phyloP scores from a whole-genome alignment of 257 asterid species.

The Nicotiana undulata region DNA sequence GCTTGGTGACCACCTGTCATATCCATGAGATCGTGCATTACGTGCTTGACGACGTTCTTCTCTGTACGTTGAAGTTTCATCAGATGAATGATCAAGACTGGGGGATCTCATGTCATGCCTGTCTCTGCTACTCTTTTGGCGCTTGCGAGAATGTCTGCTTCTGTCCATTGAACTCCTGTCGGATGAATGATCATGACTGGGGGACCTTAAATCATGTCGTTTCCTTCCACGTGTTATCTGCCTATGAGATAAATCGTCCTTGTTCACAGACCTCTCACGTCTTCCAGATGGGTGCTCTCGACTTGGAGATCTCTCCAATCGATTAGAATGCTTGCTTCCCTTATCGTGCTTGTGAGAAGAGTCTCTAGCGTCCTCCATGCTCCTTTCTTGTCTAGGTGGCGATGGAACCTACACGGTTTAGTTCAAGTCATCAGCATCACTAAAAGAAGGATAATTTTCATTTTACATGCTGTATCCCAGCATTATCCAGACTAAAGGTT shows the following conservation, averaged over 20 bases:
- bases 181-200: slow-evolving; percentile 26
- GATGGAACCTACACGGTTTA: slow-evolving; percentile 45
- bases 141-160: slow-evolving; percentile 21
- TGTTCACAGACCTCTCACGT: slow-evolving; percentile 23
- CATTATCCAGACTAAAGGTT: background rate
- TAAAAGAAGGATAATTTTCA: background rate
- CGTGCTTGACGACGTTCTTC: background rate
- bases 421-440: background rate
- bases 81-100: slow-evolving; percentile 12
- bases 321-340: slow-evolving; percentile 15
- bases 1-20: slow-evolving; percentile 9
- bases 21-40: background rate
- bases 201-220: slow-evolving; percentile 25
- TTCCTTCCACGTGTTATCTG: slow-evolving; percentile 22
- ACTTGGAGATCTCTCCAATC: slow-evolving; percentile 35
- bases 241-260: slow-evolving; percentile 22
- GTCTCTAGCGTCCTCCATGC: slow-evolving; percentile 28
- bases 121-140: slow-evolving; percentile 14
- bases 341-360: slow-evolving; percentile 28
- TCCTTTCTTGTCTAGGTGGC: slow-evolving; percentile 68
- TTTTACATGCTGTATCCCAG: background rate
- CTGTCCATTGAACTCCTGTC: slow-evolving; percentile 28
- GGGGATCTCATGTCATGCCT: slow-evolving; percentile 35
- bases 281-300: slow-evolving; percentile 27
- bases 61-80: slow-evolving; percentile 7